A percentile compares a stretch with the other conserved stretches of the same genome.
These are phyloP conservation scores for Pleurotus sapidus DNA, from an alignment of 768 basidiomycete genomes.

Conservation along the genomic window DNA sequence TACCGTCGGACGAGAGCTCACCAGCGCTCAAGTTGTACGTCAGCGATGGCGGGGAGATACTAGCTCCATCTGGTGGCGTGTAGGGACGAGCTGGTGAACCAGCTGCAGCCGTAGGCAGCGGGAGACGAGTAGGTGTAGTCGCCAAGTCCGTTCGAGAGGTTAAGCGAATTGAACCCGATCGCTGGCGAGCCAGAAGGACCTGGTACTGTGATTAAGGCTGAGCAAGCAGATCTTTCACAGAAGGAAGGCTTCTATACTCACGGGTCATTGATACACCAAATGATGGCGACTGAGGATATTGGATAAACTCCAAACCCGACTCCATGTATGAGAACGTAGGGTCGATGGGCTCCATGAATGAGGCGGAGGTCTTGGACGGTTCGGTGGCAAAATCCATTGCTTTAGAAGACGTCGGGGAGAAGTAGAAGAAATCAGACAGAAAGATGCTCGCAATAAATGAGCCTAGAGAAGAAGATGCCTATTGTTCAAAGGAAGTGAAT, in stretches of 20 bases:
- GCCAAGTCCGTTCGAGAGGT: constrained; percentile 50
- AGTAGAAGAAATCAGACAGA: constrained; percentile 24
- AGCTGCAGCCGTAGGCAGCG: constrained; percentile 38
- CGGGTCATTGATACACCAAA: constrained; percentile 56
- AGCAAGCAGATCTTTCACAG: constrained; percentile 10
- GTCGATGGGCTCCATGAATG: constrained; percentile 47
- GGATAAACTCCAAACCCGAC: constrained; percentile 58
- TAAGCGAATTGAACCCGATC: constrained; percentile 62
- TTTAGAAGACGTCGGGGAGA: constrained; percentile 29
- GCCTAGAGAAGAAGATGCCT: constrained; percentile 22
- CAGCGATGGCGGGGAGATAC: constrained; percentile 71
- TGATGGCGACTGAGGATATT: constrained; percentile 56
- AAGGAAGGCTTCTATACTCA: constrained; percentile 33
- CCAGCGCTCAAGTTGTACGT: constrained; percentile 65
- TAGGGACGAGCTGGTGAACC: constrained; percentile 62
- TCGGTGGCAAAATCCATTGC: constrained; percentile 40
- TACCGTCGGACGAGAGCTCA: constrained; percentile 73
- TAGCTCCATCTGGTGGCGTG: constrained; percentile 60
- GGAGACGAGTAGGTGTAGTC: constrained; percentile 56
- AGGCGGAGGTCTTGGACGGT: constrained; percentile 37
- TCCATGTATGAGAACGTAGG: constrained; percentile 47
- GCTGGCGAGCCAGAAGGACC: constrained; percentile 53
- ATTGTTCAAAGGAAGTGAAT: constrained; percentile 20
- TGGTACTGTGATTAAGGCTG: constrained; percentile 39
- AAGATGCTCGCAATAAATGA: constrained; percentile 18